These are phyloP conservation scores for Xylariaceae sp. DNA, from an alignment of 2,329 filamentous ascomycete species.

Conservation along the genomic window DNA sequence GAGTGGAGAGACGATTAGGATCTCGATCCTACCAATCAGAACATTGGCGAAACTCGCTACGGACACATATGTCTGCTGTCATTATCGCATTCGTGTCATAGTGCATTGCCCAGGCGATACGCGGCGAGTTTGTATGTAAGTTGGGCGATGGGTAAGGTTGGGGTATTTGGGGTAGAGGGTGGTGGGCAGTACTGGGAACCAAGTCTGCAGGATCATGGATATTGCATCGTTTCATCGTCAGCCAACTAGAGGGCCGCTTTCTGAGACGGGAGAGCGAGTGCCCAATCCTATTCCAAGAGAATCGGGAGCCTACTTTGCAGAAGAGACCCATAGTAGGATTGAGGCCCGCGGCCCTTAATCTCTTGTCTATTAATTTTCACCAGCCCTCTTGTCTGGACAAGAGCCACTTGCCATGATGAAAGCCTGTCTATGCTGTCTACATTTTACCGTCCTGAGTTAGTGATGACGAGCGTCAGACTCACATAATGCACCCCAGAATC, in stretches of 20 bases:
- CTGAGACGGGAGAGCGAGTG: constrained; percentile 9
- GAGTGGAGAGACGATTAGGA: no score
- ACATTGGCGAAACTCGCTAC: not conserved
- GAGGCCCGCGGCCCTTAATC: no score
- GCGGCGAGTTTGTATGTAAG: not conserved
- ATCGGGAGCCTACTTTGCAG: constrained; percentile 12
- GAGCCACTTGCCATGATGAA: no score
- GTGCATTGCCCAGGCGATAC: not conserved
- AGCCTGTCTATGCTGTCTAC: no score
- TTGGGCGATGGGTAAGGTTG: not conserved
- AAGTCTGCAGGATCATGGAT: constrained; percentile 14
- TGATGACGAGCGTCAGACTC: not conserved
- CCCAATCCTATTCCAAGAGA: constrained; percentile 13
- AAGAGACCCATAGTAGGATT: constrained; percentile 1
- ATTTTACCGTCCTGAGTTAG: no score
- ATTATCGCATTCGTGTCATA: not conserved
- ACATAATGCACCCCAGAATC: constrained; percentile 8
- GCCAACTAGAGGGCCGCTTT: constrained; percentile 10
- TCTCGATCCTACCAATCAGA: not conserved
- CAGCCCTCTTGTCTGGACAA: no score
- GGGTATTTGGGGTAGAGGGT: constrained; percentile 12
- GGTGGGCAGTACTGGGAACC: not conserved
- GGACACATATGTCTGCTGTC: not conserved
- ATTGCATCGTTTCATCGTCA: constrained; percentile 22
- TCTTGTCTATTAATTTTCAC: no score